Base-by-base conservation (phyloP, 306 rosid genomes). In the Pachyrhizus erosus region DNA sequence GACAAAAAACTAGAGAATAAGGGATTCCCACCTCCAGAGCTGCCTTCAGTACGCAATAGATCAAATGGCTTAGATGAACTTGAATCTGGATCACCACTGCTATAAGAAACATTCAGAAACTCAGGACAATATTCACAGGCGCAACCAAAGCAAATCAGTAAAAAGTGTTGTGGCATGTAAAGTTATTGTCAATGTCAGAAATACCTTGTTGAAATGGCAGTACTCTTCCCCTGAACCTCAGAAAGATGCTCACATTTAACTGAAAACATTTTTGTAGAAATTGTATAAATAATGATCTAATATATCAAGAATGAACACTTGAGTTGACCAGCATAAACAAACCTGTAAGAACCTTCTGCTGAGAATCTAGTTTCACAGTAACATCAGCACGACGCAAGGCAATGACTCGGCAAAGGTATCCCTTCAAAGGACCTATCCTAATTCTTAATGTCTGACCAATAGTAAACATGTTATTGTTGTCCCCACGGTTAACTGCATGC, bases 301-400 rank as follows among this genome's bases (percentile, higher is more conserved):
- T 15, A 80, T 65, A 52, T 5, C 21, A 64, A 67, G 9, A 67
- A 69, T 48, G 2, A 34, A 37, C 37, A 37, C 26, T 18, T 45
- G 75, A 66, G 45, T 40, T 23, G 52, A 60, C 29, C 26, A 17
- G 21, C 55, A 65, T 62, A 54, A 55, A 84, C 94, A 70, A 73
- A 96, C 99, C 99, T 91, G 98, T 91, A 87, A 93, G 92, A 92
- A 96, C 94, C 89, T 89, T 94, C 75, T 93, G 99, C 90, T 90
- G 93, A 77, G 99, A 96, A 91, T 96, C 98, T 48, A 96, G 94
- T 89, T 96, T 96, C 79, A 96, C 99, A 17, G 98, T 96, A 80
- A 96, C 90, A 84, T 93, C 99, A 46, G 84, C 72, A 46, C 95
- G 97, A 1, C 94, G 99, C 60, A 93, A 84, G 46, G 94, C 99